phyloP scores from a whole-genome alignment of 2,329 filamentous ascomycete species.

The Stagonosporopsis chrysanthemi region DNA sequence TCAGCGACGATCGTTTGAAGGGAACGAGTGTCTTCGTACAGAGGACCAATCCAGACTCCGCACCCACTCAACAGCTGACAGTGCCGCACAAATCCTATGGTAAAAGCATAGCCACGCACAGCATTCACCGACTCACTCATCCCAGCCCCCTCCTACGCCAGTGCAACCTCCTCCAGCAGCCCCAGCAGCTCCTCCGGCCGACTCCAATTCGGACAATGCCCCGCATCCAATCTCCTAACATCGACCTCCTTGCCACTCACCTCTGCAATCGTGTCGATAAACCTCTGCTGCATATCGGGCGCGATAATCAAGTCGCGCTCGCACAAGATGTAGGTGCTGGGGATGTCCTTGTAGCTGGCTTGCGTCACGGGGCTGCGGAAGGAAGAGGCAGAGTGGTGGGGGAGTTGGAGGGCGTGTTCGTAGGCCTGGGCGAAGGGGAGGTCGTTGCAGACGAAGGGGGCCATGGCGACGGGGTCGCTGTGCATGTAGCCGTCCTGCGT shows the following conservation, averaged over 20 bases:
- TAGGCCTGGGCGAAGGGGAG: conserved; percentile 29
- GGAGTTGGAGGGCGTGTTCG: conserved; percentile 21
- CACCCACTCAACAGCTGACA: no score
- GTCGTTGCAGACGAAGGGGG: conserved; percentile 22
- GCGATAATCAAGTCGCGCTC: conserved; percentile 45
- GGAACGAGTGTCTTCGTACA: no score
- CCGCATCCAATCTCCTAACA: conserved; percentile 45
- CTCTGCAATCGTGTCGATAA: conserved; percentile 46
- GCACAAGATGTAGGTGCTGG: conserved; percentile 51
- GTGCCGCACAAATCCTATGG: no score
- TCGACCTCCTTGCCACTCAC: conserved; percentile 34
- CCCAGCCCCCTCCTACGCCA: conserved; percentile 1
- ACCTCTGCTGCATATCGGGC: conserved; percentile 37
- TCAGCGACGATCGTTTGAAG: no score
- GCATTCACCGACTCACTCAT: no score
- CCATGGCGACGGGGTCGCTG: conserved; percentile 18
- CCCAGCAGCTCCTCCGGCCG: conserved; percentile 34
- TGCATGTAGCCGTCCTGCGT: conserved; percentile 28
- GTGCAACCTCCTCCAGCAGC: conserved; percentile 22
- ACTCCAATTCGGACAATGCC: conserved; percentile 45
- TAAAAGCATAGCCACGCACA: no score
- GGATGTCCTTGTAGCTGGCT: conserved; percentile 50
- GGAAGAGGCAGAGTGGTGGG: conserved; percentile 44
- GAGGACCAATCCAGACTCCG: no score
- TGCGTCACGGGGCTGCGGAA: conserved; percentile 47